phyloP scores from a whole-genome alignment of 495 filamentous ascomycete genomes.

The Jackrogersella minutella region DNA sequence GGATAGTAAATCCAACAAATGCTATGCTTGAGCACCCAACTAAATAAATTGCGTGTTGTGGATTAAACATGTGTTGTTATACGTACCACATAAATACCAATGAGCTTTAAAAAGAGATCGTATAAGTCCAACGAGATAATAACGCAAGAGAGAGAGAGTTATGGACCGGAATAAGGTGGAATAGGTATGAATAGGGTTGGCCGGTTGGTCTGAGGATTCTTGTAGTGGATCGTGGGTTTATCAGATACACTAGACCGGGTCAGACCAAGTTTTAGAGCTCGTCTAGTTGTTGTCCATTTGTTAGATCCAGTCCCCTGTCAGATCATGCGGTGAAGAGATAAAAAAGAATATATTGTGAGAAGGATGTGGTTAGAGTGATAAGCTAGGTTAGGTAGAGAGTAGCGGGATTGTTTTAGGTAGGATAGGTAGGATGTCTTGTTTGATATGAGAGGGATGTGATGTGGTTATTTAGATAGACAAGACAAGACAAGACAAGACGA shows the following conservation, averaged over 20 bases:
- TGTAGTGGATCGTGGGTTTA: slow-evolving; percentile 22
- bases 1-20: not conserved
- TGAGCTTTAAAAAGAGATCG: slow-evolving; percentile 3
- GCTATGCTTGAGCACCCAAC: slow-evolving; percentile 12
- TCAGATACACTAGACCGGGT: slow-evolving; percentile 29
- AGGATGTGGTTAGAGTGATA: slow-evolving; percentile 27
- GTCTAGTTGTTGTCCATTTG: slow-evolving; percentile 32
- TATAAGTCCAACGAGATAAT: slow-evolving; percentile 6
- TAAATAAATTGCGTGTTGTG: not conserved
- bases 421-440: not conserved
- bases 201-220: slow-evolving; percentile 17
- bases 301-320: slow-evolving; percentile 34
- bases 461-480: slow-evolving; percentile 13
- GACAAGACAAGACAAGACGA: too few relatives aligned
- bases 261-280: slow-evolving; percentile 35
- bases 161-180: not conserved
- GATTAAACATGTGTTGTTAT: slow-evolving; percentile 5
- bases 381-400: slow-evolving; percentile 28
- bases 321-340: slow-evolving; percentile 46
- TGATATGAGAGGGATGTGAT: slow-evolving; percentile 4
- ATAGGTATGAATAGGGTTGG: too few relatives aligned
- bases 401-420: slow-evolving; percentile 1
- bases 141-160: slow-evolving; percentile 9
- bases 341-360: slow-evolving; percentile 18
- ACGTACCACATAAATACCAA: slow-evolving; percentile 41